Evolutionary conservation across 2,329 filamentous ascomycete species (phyloP).

Genomic region (Talaromyces sp.): DNA sequence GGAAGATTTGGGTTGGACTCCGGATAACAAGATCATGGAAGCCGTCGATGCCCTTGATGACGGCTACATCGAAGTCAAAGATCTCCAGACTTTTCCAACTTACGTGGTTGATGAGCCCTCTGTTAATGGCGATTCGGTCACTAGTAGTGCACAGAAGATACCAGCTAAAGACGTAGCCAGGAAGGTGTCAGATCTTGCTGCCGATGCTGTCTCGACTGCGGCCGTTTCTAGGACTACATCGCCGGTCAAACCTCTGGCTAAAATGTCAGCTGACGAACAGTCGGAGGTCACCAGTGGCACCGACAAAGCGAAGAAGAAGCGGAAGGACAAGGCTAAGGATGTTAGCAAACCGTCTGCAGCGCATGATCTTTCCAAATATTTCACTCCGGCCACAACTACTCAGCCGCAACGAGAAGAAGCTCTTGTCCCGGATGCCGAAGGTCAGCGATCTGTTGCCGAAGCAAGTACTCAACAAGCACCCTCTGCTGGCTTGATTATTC

Average conservation of each 20-base stretch:
- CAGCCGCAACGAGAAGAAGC: conserved; percentile 14
- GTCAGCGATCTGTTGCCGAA: conserved; percentile 10
- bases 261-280: conserved; percentile 38
- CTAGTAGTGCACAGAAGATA: conserved; percentile 30
- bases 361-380: conserved; percentile 16
- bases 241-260: conserved; percentile 38
- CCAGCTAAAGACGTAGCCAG: conserved; percentile 39
- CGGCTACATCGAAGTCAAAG: conserved; percentile 70
- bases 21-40: conserved; percentile 80
- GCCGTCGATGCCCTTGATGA: conserved; percentile 71
- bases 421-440: background rate
- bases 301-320: conserved; percentile 68
- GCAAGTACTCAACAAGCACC: background rate
- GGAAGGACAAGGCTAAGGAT: conserved; percentile 51
- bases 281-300: conserved; percentile 26
- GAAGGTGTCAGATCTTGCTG: conserved; percentile 34
- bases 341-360: conserved; percentile 22
- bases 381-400: conserved; percentile 17
- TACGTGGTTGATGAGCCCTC: conserved; percentile 41
- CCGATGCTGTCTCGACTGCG: conserved; percentile 24
- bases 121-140: conserved; percentile 42
- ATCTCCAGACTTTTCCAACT: conserved; percentile 55
- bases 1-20: conserved; percentile 84
- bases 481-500: conserved; percentile 31
- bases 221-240: conserved; percentile 32